Base-by-base conservation (phyloP, 352 stramenopile genomes). In the Thraustotheca clavata region DNA sequence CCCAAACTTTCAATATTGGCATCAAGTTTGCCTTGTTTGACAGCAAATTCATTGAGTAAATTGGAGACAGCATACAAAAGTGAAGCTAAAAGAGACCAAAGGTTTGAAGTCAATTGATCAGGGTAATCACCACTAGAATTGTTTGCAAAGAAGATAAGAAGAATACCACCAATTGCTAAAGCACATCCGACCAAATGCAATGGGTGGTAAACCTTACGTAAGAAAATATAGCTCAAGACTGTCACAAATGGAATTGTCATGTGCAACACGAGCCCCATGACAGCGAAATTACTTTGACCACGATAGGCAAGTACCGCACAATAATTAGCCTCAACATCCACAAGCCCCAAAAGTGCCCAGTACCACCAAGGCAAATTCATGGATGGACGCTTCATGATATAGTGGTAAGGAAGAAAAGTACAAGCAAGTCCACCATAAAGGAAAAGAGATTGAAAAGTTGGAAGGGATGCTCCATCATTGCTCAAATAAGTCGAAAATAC, bases 301-400 rank as follows among this genome's bases (percentile, higher is more conserved):
- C 83, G 81, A 75, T 80, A 88, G 27, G 77, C 77, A 60, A 85
- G 82, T 67, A 88, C 77, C 32, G 75, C 72, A 41, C 83, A 88
- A 71, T 86, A 87, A 73, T 88, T 88, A 71, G 69, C 79, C 60
- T 88, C 79, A 32, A 88, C 79, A 67, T 88, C 79, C 8, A 86
- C 76, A 11, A 78, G 48, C 14, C 63, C 79, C 41, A 86, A 60
- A 46, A 88, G 60, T 34, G 76, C 54, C 76, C 86, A 88, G 73
- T 80, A 86, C 77, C 77, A 86, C 63, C 74, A 76, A 7, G 69
- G 66, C 1, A 88, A 52, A 34, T 72, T 68, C 9, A 76, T 76
- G 8, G 36, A 54, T 31, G 69, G 55, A 38, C 63, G 67, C 59
- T 79, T 72, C 52, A 60, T 62, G 6, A 72, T 22, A 63, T 71